Percentiles rank a stretch among this genome's conserved stretches.
Evolutionary conservation across 805 yeast genomes (phyloP).

Genomic region (Candida patagonica): DNA sequence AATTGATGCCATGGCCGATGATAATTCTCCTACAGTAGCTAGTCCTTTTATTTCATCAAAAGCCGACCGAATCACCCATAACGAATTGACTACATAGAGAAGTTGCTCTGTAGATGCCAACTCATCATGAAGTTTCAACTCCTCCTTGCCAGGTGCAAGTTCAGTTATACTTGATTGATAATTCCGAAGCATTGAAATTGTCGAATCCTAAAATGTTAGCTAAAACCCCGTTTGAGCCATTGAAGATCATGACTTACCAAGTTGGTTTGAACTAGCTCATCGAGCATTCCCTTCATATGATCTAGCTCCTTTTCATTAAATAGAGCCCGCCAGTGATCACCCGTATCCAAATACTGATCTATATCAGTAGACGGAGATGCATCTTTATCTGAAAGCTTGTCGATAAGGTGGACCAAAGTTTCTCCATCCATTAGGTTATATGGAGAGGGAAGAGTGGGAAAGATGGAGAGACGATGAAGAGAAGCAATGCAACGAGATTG

Average conservation of each 20-base stretch:
- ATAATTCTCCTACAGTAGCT: constrained; percentile 14
- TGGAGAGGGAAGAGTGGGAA: background rate
- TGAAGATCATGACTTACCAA: too few species aligned
- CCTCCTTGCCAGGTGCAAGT: constrained; percentile 8
- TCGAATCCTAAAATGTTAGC: too few species aligned
- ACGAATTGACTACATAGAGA: constrained; percentile 11
- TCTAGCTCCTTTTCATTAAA: too few species aligned
- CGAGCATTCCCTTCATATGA: too few species aligned
- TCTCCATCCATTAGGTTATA: constrained; percentile 2
- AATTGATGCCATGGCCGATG: constrained; percentile 12
- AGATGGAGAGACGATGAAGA: background rate
- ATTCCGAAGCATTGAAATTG: too few species aligned
- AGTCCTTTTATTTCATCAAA: constrained; percentile 16
- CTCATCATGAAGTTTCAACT: constrained; percentile 5
- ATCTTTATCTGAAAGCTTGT: background rate
- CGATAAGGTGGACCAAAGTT: constrained; percentile 2
- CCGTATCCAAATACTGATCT: too few species aligned
- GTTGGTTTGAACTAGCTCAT: too few species aligned
- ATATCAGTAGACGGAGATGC: background rate
- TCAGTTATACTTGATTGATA: too few species aligned
- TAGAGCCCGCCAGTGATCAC: too few species aligned
- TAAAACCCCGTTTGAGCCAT: too few species aligned
- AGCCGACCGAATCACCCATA: constrained; percentile 18
- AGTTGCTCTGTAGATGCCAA: constrained; percentile 3
- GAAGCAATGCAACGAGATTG: background rate